Percentiles rank a stretch among this genome's conserved stretches.
Evolutionary conservation across 2,329 filamentous ascomycete genomes (phyloP).

Genomic region (Phaeosphaeria sp.): DNA sequence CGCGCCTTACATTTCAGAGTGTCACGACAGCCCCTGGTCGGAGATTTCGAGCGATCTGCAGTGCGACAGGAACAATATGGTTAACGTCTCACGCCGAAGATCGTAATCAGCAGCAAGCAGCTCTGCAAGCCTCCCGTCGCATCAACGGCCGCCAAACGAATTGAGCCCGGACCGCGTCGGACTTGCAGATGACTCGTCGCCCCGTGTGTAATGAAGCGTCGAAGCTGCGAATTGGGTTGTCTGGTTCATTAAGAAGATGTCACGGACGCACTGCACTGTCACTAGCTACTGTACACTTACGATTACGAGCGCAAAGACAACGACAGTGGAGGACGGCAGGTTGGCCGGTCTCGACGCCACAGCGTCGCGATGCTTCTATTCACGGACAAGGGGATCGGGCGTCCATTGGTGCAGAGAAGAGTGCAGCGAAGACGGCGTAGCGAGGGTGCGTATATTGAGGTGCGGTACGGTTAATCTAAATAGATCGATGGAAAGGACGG

Average conservation of each 20-base stretch:
- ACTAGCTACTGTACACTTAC: no score
- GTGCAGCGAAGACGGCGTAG: conserved; percentile 4
- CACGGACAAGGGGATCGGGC: not conserved
- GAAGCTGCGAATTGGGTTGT: not conserved
- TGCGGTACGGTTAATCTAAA: conserved; percentile 22
- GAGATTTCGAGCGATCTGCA: not conserved
- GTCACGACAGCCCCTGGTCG: not conserved
- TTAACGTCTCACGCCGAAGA: not conserved
- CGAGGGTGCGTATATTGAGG: conserved; percentile 14
- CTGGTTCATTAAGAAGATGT: not conserved
- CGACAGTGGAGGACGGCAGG: not conserved
- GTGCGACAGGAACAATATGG: not conserved
- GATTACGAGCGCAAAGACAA: no score
- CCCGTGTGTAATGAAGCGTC: not conserved
- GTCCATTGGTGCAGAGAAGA: not conserved
- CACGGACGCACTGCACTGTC: no score
- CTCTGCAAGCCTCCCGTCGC: conserved; percentile 7
- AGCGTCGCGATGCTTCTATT: not conserved
- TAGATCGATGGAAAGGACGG: conserved; percentile 11
- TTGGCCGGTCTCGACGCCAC: not conserved
- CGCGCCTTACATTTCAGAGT: not conserved
- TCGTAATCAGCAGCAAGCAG: not conserved
- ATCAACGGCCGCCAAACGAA: conserved; percentile 1
- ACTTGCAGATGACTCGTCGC: not conserved
- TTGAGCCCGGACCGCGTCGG: not conserved